Evolutionary conservation across 805 yeast species (phyloP).

Genomic region (Grigorovia yakushimaensis): DNA sequence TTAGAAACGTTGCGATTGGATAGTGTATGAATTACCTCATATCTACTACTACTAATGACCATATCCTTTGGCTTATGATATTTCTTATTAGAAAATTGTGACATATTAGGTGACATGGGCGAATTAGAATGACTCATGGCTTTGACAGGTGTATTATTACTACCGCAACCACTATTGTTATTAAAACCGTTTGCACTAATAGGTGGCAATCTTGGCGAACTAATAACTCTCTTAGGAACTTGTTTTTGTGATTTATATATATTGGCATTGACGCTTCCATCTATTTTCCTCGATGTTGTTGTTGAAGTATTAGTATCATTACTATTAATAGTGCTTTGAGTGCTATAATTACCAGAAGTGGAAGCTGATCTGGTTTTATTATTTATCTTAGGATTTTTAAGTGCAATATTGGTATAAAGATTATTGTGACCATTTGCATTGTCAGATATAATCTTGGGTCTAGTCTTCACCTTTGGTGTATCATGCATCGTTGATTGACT

Average conservation of each 20-base stretch:
- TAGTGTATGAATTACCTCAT: conserved; percentile 24
- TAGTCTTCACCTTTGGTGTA: too few species aligned
- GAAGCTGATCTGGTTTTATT: too few species aligned
- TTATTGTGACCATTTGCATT: too few species aligned
- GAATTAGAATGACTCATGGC: not conserved
- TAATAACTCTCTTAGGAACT: not conserved
- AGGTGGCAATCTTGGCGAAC: not conserved
- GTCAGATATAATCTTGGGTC: too few species aligned
- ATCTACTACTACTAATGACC: conserved; percentile 28
- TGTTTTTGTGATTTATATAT: not conserved
- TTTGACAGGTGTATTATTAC: not conserved
- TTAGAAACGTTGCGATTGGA: conserved; percentile 8
- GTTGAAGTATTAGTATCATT: not conserved
- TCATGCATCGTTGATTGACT: too few species aligned
- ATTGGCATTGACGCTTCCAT: too few species aligned
- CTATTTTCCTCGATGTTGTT: too few species aligned
- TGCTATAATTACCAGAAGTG: too few species aligned
- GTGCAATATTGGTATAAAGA: too few species aligned
- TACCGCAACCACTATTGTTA: too few species aligned
- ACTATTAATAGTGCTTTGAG: not conserved
- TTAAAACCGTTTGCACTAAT: not conserved
- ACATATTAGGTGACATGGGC: not conserved
- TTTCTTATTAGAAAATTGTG: conserved; percentile 6
- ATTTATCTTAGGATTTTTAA: too few species aligned
- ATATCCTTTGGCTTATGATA: conserved; percentile 20